Evolutionary conservation across 2,329 filamentous ascomycete species (phyloP).

Genomic region (Ascomycota sp.): DNA sequence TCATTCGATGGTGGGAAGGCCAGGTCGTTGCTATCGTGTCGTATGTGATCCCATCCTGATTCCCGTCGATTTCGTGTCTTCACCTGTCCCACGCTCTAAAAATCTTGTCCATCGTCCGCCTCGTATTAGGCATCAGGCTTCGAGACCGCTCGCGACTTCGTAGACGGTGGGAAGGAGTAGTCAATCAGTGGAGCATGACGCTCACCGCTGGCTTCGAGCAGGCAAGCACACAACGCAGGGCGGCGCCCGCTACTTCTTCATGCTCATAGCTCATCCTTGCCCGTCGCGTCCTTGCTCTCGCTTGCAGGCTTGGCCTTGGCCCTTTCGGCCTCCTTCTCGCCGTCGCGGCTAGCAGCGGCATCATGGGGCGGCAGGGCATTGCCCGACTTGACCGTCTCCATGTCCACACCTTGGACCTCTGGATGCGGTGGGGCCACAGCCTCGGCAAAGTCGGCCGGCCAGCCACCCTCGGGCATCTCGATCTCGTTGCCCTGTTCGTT

Average conservation of each 20-base stretch:
- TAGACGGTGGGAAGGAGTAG: too few relatives aligned
- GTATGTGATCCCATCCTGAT: too few relatives aligned
- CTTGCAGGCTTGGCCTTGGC: conserved; percentile 38
- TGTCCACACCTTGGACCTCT: conserved; percentile 37
- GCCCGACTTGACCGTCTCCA: conserved; percentile 27
- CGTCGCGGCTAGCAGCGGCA: conserved; percentile 28
- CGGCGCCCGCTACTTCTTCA: not conserved
- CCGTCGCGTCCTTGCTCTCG: conserved; percentile 35
- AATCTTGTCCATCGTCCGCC: too few relatives aligned
- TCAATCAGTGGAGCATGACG: too few relatives aligned
- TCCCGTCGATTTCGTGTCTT: too few relatives aligned
- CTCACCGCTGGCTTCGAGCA: too few relatives aligned
- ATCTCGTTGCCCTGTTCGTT: conserved; percentile 64
- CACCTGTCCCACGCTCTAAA: too few relatives aligned
- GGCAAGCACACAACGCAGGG: not conserved
- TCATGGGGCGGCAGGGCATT: conserved; percentile 18
- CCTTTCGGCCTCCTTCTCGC: conserved; percentile 33
- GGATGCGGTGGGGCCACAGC: conserved; percentile 35
- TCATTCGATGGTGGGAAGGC: too few relatives aligned
- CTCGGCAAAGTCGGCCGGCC: conserved; percentile 13
- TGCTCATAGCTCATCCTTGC: conserved; percentile 14
- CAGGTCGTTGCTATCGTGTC: too few relatives aligned
- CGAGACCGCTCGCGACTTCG: too few relatives aligned
- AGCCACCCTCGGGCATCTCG: conserved; percentile 18
- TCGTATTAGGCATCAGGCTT: too few relatives aligned